Evolutionary conservation across 306 rosid genomes (phyloP).

Genomic region (Pachyrhizus erosus): DNA sequence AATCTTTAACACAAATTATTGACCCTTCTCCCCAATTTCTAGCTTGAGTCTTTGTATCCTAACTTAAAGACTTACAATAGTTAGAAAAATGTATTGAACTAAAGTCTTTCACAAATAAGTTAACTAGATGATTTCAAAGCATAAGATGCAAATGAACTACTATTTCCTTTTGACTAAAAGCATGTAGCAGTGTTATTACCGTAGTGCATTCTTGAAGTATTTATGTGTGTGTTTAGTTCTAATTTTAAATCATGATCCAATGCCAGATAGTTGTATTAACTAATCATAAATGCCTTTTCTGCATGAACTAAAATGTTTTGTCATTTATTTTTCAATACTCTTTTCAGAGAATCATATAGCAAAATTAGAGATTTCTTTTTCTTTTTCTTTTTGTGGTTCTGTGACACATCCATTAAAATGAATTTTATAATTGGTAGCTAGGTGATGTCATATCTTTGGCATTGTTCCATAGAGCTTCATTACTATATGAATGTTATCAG

Average conservation of each 20-base stretch:
- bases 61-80: not conserved
- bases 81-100: not conserved
- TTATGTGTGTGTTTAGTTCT: not conserved
- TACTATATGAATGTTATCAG: not conserved
- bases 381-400: not conserved
- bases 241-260: not conserved
- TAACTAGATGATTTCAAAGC: not conserved
- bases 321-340: not conserved
- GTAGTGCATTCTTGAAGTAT: not conserved
- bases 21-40: no score
- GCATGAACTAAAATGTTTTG: not conserved
- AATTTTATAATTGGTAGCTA: slow-evolving; percentile 6
- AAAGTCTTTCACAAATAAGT: not conserved
- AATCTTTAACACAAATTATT: no score
- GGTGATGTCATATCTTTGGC: slow-evolving; percentile 1
- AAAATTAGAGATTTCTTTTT: not conserved
- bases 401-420: not conserved
- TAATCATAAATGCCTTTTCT: not conserved
- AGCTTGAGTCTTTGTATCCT: not conserved
- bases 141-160: not conserved
- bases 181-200: not conserved
- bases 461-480: not conserved
- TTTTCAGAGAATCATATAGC: not conserved
- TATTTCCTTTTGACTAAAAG: not conserved
- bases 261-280: not conserved